Evolutionary conservation across 148 eudicot species (phyloP).

Genomic region (Oxyria digyna): DNA sequence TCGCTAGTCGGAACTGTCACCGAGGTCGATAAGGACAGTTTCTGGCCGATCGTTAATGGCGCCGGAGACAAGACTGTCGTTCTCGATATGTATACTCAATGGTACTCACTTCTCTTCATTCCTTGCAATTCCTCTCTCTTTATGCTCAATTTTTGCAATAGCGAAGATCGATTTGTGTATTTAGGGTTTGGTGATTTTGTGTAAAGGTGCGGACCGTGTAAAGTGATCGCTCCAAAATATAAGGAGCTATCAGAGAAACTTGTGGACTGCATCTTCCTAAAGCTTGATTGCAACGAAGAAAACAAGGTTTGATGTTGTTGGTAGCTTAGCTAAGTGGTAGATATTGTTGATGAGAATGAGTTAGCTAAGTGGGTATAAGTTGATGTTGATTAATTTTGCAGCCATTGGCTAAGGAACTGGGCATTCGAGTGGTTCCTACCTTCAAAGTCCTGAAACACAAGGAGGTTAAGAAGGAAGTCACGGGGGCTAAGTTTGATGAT

Average conservation of each 20-base stretch:
- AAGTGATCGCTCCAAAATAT: constrained; percentile 80
- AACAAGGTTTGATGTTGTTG: constrained; percentile 34
- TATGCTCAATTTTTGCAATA: too few species aligned
- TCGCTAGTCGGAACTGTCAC: constrained; percentile 58
- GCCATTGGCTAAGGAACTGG: constrained; percentile 85
- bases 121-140: neutral
- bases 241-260: constrained; percentile 55
- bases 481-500: constrained; percentile 74
- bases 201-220: constrained; percentile 90
- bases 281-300: constrained; percentile 87
- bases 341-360: too few species aligned
- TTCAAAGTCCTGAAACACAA: constrained; percentile 80
- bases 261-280: constrained; percentile 58
- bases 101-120: constrained; percentile 20
- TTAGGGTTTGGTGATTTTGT: too few species aligned
- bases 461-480: constrained; percentile 68
- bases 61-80: constrained; percentile 67
- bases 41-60: constrained; percentile 81
- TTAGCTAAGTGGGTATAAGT: too few species aligned
- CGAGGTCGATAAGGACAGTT: constrained; percentile 66
- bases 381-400: too few species aligned
- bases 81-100: constrained; percentile 84
- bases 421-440: constrained; percentile 76
- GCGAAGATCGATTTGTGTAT: too few species aligned
- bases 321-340: too few species aligned